phyloP scores from a whole-genome alignment of 78 protist species.

The Bodo saltans region DNA sequence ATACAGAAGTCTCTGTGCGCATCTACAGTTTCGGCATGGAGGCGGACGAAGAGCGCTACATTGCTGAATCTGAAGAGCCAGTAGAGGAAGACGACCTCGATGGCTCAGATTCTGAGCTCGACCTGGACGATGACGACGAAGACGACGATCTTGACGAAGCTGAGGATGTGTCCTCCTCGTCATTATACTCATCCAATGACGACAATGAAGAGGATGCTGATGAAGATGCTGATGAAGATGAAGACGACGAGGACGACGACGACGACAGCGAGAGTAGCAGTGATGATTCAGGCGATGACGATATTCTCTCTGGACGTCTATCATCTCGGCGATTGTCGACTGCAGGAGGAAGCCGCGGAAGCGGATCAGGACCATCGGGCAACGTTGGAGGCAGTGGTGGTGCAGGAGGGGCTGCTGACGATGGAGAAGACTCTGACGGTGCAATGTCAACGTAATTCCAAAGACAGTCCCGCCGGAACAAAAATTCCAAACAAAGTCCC shows the following conservation, averaged over 20 bases:
- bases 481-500: too few relatives aligned
- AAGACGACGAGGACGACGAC: not conserved
- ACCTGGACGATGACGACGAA: not conserved
- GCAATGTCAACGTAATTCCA: too few relatives aligned
- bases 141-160: not conserved
- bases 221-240: not conserved
- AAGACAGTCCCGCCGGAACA: too few relatives aligned
- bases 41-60: too few relatives aligned
- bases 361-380: too few relatives aligned
- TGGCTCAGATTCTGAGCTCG: not conserved
- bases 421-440: too few relatives aligned
- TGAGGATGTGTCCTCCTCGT: not conserved
- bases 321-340: too few relatives aligned
- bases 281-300: not conserved
- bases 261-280: not conserved
- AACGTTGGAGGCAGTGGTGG: too few relatives aligned
- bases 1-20: not conserved
- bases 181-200: not conserved
- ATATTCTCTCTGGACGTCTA: too few relatives aligned
- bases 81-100: not conserved
- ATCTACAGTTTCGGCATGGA: too few relatives aligned
- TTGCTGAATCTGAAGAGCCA: not conserved
- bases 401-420: too few relatives aligned
- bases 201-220: not conserved
- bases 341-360: too few relatives aligned